Conservation (phyloP, 2,329 filamentous ascomycete species). For the Paracorniculantispora psalliotae region DNA sequence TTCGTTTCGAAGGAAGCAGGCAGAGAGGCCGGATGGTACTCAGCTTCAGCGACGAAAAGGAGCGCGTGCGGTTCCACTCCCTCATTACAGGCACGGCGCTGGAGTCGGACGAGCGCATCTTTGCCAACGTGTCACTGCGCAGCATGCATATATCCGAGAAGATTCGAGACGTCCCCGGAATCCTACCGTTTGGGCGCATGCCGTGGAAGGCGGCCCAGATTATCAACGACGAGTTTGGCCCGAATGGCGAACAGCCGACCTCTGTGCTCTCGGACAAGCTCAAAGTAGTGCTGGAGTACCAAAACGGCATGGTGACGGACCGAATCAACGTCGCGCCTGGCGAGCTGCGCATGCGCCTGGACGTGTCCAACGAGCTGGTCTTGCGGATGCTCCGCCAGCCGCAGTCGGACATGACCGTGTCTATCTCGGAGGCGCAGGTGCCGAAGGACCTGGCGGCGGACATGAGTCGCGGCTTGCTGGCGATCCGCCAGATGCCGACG, state of each 20-base stretch:
- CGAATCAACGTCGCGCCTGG: conserved; percentile 75
- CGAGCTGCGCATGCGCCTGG: conserved; percentile 63
- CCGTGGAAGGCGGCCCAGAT: conserved; percentile 65
- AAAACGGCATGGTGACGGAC: conserved; percentile 74
- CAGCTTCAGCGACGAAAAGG: conserved; percentile 68
- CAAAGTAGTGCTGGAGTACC: conserved; percentile 69
- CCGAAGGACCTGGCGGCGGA: conserved; percentile 57
- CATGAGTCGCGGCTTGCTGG: conserved; percentile 59
- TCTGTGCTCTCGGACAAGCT: conserved; percentile 74
- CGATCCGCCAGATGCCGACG: conserved; percentile 53
- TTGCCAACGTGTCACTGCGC: conserved; percentile 62
- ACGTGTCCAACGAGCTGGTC: conserved; percentile 55
- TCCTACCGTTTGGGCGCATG: conserved; percentile 45
- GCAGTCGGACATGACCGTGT: conserved; percentile 72
- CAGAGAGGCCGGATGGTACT: conserved; percentile 68
- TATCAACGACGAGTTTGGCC: conserved; percentile 65
- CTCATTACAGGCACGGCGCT: conserved; percentile 69
- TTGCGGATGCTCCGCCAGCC: conserved; percentile 65
- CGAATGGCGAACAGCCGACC: conserved; percentile 53
- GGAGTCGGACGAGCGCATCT: conserved; percentile 62
- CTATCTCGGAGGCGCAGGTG: conserved; percentile 64
- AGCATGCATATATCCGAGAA: conserved; percentile 58
- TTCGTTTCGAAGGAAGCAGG: conserved; percentile 64
- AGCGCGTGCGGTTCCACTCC: conserved; percentile 66
- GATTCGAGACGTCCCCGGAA: conserved; percentile 44